Conservation (phyloP, 306 rosid genomes). For the Citrullus amarus region DNA sequence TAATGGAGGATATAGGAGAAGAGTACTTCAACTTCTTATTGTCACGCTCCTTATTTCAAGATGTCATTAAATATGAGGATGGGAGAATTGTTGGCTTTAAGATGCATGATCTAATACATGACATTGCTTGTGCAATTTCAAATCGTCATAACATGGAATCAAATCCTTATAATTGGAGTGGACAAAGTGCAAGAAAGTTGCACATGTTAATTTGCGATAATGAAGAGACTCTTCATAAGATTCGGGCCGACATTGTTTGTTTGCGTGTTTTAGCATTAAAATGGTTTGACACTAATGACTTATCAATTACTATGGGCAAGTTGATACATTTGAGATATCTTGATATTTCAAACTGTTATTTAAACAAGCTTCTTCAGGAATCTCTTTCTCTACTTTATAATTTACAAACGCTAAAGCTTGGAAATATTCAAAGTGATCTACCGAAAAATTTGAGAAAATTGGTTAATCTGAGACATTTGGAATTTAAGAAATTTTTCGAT, state of each 20-base stretch:
- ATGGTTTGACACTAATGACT: too few species aligned
- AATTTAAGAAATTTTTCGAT: too few species aligned
- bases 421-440: too few species aligned
- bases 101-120: constrained; percentile 20
- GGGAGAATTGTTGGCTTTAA: neutral
- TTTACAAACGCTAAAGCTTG: too few species aligned
- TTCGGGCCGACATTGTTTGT: too few species aligned
- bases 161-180: too few species aligned
- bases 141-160: neutral
- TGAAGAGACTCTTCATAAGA: too few species aligned
- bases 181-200: neutral
- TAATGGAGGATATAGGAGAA: neutral
- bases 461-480: too few species aligned
- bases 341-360: neutral
- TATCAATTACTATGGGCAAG: neutral
- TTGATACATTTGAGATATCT: constrained; percentile 7
- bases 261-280: too few species aligned
- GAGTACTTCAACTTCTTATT: neutral
- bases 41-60: constrained; percentile 2
- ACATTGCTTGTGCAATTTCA: neutral
- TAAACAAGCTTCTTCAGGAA: too few species aligned
- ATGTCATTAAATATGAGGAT: fast-evolving
- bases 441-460: too few species aligned
- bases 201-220: neutral
- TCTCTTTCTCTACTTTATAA: too few species aligned